phyloP scores from a whole-genome alignment of 192 early-diverging fungal genomes.

The Mortierella hygrophila region DNA sequence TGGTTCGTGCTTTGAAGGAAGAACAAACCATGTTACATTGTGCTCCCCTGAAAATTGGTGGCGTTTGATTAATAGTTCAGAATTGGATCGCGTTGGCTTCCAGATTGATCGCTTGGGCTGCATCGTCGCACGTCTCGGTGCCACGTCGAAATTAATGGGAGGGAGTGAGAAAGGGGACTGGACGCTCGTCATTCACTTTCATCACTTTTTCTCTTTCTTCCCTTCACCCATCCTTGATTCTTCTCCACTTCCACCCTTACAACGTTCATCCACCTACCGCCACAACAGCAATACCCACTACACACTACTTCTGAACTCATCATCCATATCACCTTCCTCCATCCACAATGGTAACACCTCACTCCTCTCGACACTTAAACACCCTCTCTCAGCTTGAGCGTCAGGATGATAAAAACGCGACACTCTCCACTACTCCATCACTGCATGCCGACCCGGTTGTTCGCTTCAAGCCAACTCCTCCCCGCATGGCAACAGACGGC shows the following conservation, averaged over 20 bases:
- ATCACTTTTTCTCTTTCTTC: not conserved
- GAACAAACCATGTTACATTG: not conserved
- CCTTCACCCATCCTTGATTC: not conserved
- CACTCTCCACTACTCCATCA: not conserved
- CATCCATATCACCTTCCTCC: not conserved
- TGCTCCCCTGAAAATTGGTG: slow-evolving; percentile 3
- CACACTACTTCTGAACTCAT: not conserved
- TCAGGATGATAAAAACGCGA: slow-evolving; percentile 1
- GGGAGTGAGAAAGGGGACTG: too few relatives aligned
- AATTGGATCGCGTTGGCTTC: not conserved
- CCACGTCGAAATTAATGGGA: not conserved
- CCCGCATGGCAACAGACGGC: not conserved
- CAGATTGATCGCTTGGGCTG: not conserved
- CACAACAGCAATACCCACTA: not conserved
- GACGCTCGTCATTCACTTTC: not conserved
- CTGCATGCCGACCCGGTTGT: not conserved
- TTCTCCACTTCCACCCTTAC: not conserved
- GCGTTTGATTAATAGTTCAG: not conserved
- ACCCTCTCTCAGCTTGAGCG: not conserved
- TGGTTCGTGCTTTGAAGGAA: too few relatives aligned
- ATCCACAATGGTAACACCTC: not conserved
- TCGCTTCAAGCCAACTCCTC: not conserved
- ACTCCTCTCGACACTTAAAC: not conserved
- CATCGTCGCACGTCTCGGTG: slow-evolving; percentile 6
- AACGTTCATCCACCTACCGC: not conserved